Evolutionary conservation across 208 protist genomes (phyloP).

Genomic region (Entamoeba invadens): DNA sequence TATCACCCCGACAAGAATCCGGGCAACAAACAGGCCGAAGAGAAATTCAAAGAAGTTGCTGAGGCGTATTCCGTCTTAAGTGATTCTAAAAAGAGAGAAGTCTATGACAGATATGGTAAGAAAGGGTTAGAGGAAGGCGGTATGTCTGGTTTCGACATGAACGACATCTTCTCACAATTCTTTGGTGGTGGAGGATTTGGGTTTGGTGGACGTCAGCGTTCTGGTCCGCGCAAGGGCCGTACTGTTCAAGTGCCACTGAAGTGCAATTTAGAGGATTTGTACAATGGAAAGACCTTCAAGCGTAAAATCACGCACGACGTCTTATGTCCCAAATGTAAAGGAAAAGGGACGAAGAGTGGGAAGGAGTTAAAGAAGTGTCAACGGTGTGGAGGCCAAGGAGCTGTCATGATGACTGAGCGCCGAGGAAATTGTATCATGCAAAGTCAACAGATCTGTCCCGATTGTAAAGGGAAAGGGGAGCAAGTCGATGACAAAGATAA

Average conservation of each 20-base stretch:
- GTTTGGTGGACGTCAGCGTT: not conserved
- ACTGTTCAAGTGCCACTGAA: not conserved
- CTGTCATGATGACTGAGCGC: not conserved
- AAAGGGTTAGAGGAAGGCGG: not conserved
- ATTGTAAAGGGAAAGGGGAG: not conserved
- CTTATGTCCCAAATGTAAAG: not conserved
- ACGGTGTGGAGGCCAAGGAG: not conserved
- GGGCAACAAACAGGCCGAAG: conserved; percentile 1
- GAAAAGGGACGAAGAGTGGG: not conserved
- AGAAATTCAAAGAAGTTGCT: not conserved
- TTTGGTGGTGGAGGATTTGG: not conserved
- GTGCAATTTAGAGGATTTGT: not conserved
- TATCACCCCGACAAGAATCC: conserved; percentile 1
- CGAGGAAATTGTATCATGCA: not conserved
- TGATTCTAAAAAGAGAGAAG: not conserved
- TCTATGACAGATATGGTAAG: conserved; percentile 8
- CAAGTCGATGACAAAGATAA: not conserved
- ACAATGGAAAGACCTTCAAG: not conserved
- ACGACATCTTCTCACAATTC: not conserved
- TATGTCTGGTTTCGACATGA: not conserved
- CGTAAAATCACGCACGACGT: not conserved
- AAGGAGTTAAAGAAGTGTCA: not conserved
- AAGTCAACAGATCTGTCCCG: not conserved
- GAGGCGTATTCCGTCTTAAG: conserved; percentile 6
- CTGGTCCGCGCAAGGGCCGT: not conserved